Evolutionary conservation across 1,284 basidiomycete genomes (phyloP).

Genomic region (Bjerkandera adusta): DNA sequence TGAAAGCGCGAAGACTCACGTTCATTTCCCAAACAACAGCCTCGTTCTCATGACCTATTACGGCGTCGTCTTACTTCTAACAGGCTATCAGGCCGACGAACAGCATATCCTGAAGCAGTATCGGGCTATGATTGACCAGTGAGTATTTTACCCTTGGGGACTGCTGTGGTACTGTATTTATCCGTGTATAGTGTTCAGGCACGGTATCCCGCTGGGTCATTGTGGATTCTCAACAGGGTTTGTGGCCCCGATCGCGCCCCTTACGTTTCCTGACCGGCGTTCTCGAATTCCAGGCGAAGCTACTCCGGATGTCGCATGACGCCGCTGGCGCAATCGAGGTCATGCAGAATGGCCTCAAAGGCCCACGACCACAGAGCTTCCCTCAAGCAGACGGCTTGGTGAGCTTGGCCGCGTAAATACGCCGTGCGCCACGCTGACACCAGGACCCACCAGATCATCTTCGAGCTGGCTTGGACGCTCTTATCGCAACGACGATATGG

Average conservation of each 20-base stretch:
- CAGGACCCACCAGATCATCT: constrained; percentile 50
- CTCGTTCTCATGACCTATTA: constrained; percentile 79
- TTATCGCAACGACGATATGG: constrained; percentile 61
- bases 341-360: constrained; percentile 55
- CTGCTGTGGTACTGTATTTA: constrained; percentile 6
- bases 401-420: constrained; percentile 19
- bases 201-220: constrained; percentile 63
- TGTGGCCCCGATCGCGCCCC: not conserved
- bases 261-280: not conserved
- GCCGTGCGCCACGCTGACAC: not conserved
- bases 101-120: constrained; percentile 61
- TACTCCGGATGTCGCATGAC: constrained; percentile 67
- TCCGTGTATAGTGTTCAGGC: constrained; percentile 39
- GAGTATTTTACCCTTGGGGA: constrained; percentile 15
- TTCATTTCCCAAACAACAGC: constrained; percentile 30
- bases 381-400: constrained; percentile 72
- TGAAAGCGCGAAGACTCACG: not conserved
- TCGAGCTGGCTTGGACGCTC: constrained; percentile 76
- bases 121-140: constrained; percentile 59
- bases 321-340: constrained; percentile 61
- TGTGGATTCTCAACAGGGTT: constrained; percentile 78
- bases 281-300: constrained; percentile 55
- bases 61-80: constrained; percentile 63
- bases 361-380: constrained; percentile 51
- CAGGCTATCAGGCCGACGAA: constrained; percentile 75